Conservation (phyloP, 495 filamentous ascomycete genomes). For the Xylaria grammica region DNA sequence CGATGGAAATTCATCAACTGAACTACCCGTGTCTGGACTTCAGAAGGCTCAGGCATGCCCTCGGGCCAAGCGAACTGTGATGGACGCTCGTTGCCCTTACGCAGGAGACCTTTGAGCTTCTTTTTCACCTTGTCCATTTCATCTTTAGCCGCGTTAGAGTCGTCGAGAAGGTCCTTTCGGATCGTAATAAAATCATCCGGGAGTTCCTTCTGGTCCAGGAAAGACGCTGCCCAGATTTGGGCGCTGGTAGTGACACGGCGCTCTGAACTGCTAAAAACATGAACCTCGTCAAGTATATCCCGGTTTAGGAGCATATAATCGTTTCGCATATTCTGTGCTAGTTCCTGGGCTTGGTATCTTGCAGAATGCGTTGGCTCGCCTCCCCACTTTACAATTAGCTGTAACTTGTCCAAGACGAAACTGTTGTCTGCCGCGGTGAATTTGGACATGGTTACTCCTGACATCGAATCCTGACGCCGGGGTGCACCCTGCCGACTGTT, state of each 20-base stretch:
- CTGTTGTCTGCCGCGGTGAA: slow-evolving; percentile 89
- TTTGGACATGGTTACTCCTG: slow-evolving; percentile 84
- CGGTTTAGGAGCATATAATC: slow-evolving; percentile 93
- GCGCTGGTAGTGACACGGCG: slow-evolving; percentile 92
- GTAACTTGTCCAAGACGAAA: slow-evolving; percentile 89
- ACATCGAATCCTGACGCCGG: slow-evolving; percentile 76
- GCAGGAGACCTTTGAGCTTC: slow-evolving; percentile 88
- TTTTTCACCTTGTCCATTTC: slow-evolving; percentile 99
- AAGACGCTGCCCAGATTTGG: slow-evolving; percentile 93
- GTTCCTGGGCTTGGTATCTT: slow-evolving; percentile 91
- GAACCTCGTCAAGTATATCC: slow-evolving; percentile 86
- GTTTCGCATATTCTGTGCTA: slow-evolving; percentile 93
- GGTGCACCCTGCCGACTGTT: slow-evolving; percentile 23
- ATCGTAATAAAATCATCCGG: slow-evolving; percentile 83
- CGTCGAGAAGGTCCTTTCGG: slow-evolving; percentile 92
- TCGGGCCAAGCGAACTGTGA: slow-evolving; percentile 98
- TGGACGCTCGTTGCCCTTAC: slow-evolving; percentile 85
- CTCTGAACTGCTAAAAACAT: slow-evolving; percentile 93
- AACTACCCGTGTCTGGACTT: slow-evolving; percentile 89
- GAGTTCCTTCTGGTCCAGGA: slow-evolving; percentile 85
- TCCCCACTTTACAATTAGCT: slow-evolving; percentile 98
- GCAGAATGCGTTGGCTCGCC: slow-evolving; percentile 98
- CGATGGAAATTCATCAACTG: slow-evolving; percentile 98
- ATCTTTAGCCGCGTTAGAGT: slow-evolving; percentile 99
- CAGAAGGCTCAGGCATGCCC: slow-evolving; percentile 88